These are phyloP conservation scores for Populus euphratica DNA, from an alignment of 345 rosid genomes.

Conservation along the genomic window DNA sequence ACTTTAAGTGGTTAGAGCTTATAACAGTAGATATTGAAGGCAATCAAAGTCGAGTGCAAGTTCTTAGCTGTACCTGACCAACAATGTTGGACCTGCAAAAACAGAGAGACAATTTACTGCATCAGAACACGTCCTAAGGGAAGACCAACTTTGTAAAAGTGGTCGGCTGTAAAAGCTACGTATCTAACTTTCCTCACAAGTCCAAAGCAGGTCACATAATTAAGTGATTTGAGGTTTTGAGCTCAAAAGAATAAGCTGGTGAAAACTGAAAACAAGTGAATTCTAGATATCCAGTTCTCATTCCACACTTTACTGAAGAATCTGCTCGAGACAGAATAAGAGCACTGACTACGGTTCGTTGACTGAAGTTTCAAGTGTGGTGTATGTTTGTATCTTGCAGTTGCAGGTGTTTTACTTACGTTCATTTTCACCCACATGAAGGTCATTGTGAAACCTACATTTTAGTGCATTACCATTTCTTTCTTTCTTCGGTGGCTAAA, in stretches of 20 bases:
- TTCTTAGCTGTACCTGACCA: constrained; percentile 60
- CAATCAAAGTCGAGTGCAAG: constrained; percentile 8
- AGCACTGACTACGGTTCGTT: neutral
- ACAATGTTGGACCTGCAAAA: constrained; percentile 93
- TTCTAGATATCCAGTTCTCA: neutral
- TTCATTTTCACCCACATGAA: neutral
- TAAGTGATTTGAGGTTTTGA: neutral
- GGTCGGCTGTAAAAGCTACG: neutral
- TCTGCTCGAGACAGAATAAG: neutral
- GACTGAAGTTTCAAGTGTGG: neutral
- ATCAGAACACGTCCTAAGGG: constrained; percentile 24
- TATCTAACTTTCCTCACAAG: neutral
- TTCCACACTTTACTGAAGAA: neutral
- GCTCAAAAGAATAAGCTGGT: neutral
- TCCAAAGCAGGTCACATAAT: neutral
- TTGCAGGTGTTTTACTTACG: neutral
- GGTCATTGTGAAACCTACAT: neutral
- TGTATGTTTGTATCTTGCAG: neutral
- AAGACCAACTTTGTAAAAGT: neutral
- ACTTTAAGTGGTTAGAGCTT: constrained; percentile 14
- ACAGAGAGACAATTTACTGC: constrained; percentile 2
- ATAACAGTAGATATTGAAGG: neutral
- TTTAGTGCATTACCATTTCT: neutral
- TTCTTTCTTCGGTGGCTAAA: neutral
- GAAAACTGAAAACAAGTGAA: neutral